A percentile compares a stretch with the other conserved stretches of the same genome.
phyloP scores from a whole-genome alignment of 2,329 filamentous ascomycete species.

The Botrytis fabae region DNA sequence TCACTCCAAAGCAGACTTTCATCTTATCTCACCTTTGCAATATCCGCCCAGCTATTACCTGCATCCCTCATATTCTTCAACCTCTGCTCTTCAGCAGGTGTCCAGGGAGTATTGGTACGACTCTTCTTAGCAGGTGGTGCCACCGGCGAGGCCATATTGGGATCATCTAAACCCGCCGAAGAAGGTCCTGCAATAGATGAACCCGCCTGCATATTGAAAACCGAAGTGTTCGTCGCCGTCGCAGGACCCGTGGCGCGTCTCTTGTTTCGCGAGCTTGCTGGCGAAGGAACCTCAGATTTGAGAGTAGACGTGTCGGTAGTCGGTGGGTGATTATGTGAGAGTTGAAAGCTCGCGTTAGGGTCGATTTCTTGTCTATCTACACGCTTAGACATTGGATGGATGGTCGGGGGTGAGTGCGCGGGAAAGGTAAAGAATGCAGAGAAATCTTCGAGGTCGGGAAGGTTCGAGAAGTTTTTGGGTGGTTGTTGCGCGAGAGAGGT shows the following conservation, averaged over 20 bases:
- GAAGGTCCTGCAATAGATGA: constrained; percentile 27
- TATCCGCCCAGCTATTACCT: constrained; percentile 95
- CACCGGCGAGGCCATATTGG: constrained; percentile 42
- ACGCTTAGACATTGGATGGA: constrained; percentile 40
- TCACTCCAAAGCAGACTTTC: neutral
- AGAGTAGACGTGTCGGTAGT: constrained; percentile 29
- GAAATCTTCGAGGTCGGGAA: constrained; percentile 21
- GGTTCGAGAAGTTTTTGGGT: constrained; percentile 13
- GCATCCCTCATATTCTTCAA: constrained; percentile 93
- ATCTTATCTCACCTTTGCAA: constrained; percentile 74
- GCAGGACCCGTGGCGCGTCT: constrained; percentile 33
- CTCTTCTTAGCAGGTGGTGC: constrained; percentile 78
- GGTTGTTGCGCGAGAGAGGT: constrained; percentile 30
- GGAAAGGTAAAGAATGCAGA: constrained; percentile 13
- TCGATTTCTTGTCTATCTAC: constrained; percentile 34
- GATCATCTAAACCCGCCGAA: constrained; percentile 28
- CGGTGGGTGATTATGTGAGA: constrained; percentile 30
- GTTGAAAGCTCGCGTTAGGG: constrained; percentile 29
- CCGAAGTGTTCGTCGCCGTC: constrained; percentile 21
- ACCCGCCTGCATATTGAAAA: constrained; percentile 34
- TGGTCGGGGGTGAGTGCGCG: constrained; percentile 24
- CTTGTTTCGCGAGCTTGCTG: constrained; percentile 34
- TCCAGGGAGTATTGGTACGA: constrained; percentile 98
- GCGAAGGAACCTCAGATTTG: constrained; percentile 29
- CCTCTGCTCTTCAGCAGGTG: constrained; percentile 85